Base-by-base conservation (phyloP, 768 basidiomycete species). In the Mycena galericulata region DNA sequence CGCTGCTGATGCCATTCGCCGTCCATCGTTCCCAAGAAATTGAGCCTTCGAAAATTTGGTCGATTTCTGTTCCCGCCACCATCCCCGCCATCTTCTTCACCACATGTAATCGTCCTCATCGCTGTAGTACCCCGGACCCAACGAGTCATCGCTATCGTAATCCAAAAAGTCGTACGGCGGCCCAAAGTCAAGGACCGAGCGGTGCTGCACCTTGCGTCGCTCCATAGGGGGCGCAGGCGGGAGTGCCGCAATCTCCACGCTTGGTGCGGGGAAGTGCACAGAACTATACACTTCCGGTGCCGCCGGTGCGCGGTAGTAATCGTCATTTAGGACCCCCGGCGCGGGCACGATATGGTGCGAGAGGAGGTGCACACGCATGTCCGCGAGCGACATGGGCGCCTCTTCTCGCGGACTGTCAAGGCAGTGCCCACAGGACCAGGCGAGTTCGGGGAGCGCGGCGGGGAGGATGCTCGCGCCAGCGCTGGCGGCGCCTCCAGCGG, bases 361-460 rank as follows among this genome's bases (percentile, higher is more conserved):
- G 5, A 10, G 6, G 20, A 83, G 49, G 70, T 86, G 85, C n/a
- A 17, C 26, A 62, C 76, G 76, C 41, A 85, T 75, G 32, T 61
- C 69, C 8, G 70, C 59, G 27, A 85, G 67, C 7, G 71, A 66
- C 62, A 69, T 63, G 26, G 78, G 72, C 12, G 76, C 71, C 12
- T 64, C 63, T 69, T 86, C 86, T 4, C 47, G 60, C 8, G 77
- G 75, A 22, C 78, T 76, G 69, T 86, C 86, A 36, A 82, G 69
- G 59, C 86, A 87, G 27, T 81, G 80, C 1, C 70, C 73, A 36
- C 83, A 84, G 14, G 77, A 73, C 80, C 80, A 84, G 24, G 69
- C 68, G 32, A 47, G 20, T 17, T 63, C 70, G 27, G 38, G 38
- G 22, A 63, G 49, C 38, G 56, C 27, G 32, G 50, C 30, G 34